phyloP scores from a whole-genome alignment of 345 rosid species.

The Clarkia xantiana region DNA sequence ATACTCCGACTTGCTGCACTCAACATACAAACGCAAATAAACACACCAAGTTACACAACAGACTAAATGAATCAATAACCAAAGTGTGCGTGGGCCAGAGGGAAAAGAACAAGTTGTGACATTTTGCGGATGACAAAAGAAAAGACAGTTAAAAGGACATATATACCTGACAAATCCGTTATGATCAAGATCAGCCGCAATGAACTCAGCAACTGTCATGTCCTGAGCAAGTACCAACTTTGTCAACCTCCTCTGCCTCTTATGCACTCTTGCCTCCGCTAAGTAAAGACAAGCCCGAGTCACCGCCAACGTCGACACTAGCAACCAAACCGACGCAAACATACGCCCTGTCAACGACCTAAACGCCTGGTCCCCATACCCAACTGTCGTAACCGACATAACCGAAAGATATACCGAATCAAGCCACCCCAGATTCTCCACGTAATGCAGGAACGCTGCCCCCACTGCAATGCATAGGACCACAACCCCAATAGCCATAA shows the following conservation, averaged over 20 bases:
- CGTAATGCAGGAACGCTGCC: constrained; percentile 48
- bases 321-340: constrained; percentile 68
- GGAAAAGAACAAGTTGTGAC: too few species aligned
- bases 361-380: constrained; percentile 65
- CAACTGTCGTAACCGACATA: constrained; percentile 83
- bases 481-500: constrained; percentile 63
- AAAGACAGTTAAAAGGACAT: too few species aligned
- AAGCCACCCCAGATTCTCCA: constrained; percentile 60
- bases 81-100: too few species aligned
- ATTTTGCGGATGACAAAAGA: too few species aligned
- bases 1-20: too few species aligned
- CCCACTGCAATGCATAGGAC: constrained; percentile 65
- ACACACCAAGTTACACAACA: too few species aligned
- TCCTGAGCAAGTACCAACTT: constrained; percentile 57
- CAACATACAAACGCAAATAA: too few species aligned
- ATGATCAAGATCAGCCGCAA: constrained; percentile 59
- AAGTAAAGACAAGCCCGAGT: constrained; percentile 55
- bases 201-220: constrained; percentile 63
- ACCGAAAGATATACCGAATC: constrained; percentile 69
- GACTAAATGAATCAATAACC: too few species aligned
- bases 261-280: constrained; percentile 73
- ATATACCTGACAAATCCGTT: constrained; percentile 59
- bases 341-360: constrained; percentile 40
- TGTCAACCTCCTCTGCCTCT: constrained; percentile 47
- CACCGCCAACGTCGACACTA: constrained; percentile 60